phyloP scores from a whole-genome alignment of 176 grass and related monocot species.

The Oryza rufipogon region DNA sequence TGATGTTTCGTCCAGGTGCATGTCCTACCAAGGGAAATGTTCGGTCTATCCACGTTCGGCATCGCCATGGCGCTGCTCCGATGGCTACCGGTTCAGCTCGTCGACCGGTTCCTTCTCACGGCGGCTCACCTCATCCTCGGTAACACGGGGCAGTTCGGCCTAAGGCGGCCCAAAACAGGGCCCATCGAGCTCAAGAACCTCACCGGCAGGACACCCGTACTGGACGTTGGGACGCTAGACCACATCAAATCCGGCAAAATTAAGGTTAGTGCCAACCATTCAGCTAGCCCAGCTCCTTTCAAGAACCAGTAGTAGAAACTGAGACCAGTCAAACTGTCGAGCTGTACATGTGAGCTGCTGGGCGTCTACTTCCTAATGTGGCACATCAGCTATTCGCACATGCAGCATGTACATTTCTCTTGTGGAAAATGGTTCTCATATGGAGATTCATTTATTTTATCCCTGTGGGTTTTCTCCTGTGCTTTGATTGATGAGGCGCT shows the following conservation, averaged over 20 bases:
- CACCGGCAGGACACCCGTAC: conserved; percentile 88
- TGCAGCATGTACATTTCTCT: neutral
- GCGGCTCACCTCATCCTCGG: conserved; percentile 65
- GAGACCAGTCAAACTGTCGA: conserved; percentile 6
- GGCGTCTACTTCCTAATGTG: conserved; percentile 34
- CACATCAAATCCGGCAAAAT: conserved; percentile 96
- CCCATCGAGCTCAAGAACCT: conserved; percentile 96
- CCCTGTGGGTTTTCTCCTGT: neutral
- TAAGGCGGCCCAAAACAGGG: conserved; percentile 77
- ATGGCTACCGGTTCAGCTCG: conserved; percentile 61
- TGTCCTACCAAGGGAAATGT: conserved; percentile 80
- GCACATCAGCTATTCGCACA: neutral
- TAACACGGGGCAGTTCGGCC: conserved; percentile 74
- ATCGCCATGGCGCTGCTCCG: conserved; percentile 74
- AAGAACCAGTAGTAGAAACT: conserved; percentile 1
- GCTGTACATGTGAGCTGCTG: neutral
- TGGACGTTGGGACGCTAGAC: conserved; percentile 76
- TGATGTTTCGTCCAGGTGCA: conserved; percentile 57
- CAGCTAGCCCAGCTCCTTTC: neutral
- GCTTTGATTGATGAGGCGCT: neutral
- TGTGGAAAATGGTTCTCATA: neutral
- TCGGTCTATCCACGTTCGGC: conserved; percentile 86
- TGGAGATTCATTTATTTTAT: neutral
- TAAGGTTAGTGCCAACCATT: conserved; percentile 59
- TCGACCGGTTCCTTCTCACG: conserved; percentile 74